Percentiles rank a stretch among this genome's conserved stretches.
phyloP scores from a whole-genome alignment of 1,284 basidiomycete genomes.

The Trametes sp. region DNA sequence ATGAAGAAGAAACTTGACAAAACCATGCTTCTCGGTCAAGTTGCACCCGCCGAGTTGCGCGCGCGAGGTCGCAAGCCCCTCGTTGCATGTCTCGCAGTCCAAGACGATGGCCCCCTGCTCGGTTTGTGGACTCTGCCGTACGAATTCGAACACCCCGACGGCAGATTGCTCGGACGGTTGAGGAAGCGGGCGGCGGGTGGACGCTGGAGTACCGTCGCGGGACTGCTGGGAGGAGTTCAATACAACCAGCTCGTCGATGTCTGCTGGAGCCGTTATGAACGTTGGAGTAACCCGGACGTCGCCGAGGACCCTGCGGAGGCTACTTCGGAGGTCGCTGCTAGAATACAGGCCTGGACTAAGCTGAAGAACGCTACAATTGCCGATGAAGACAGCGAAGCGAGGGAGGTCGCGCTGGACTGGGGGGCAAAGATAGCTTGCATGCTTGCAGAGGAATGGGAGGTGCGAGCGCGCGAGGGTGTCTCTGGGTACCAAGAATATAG shows the following conservation, averaged over 20 bases:
- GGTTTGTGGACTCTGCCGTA: background rate
- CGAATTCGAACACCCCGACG: background rate
- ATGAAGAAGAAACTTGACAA: background rate
- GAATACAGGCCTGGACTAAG: background rate
- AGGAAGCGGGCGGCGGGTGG: background rate
- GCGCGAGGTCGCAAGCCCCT: background rate
- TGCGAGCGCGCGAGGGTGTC: background rate
- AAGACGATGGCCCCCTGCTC: background rate
- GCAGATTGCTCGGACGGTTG: background rate
- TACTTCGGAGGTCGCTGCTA: background rate
- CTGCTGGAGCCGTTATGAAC: background rate
- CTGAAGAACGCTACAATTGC: background rate
- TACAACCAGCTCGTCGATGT: background rate
- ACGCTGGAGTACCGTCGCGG: background rate
- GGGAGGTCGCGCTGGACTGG: constrained; percentile 5
- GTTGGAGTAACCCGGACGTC: background rate
- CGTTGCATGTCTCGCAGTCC: background rate
- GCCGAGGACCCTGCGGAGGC: background rate
- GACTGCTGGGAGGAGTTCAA: background rate
- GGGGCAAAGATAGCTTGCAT: constrained; percentile 2
- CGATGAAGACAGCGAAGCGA: background rate
- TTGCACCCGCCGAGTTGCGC: background rate
- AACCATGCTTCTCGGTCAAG: background rate
- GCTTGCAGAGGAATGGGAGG: constrained; percentile 7
- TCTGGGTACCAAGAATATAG: background rate